These are phyloP conservation scores for Chamaecyparis obtusa DNA, from an alignment of 75 land plant genomes.

Conservation along the genomic window DNA sequence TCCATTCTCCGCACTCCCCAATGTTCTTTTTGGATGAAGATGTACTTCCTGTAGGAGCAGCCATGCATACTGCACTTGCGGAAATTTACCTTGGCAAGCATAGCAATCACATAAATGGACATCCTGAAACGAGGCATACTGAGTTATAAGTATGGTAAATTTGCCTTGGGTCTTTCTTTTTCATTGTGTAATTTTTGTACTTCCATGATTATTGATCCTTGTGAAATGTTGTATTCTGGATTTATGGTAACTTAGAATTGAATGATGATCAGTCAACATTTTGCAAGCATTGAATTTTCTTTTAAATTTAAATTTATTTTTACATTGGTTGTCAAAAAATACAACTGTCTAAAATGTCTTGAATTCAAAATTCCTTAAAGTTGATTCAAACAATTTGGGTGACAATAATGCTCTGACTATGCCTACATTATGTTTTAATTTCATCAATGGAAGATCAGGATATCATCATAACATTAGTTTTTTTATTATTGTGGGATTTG, in stretches of 20 bases:
- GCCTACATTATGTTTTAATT: neutral
- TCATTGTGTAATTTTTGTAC: neutral
- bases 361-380: neutral
- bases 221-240: neutral
- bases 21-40: constrained; percentile 45
- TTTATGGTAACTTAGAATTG: neutral
- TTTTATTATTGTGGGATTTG: too few species aligned
- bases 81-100: neutral
- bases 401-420: neutral
- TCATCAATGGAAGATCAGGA: neutral
- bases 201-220: neutral
- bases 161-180: neutral
- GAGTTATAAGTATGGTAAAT: neutral
- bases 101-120: neutral
- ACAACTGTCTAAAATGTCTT: neutral
- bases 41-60: constrained; percentile 59
- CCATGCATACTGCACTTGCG: constrained; percentile 17
- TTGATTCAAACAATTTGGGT: neutral
- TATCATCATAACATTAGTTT: too few species aligned
- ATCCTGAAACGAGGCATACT: neutral
- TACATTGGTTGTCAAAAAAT: neutral
- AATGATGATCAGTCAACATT: neutral
- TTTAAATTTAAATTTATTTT: neutral
- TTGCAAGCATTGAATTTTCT: neutral
- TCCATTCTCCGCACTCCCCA: constrained; percentile 47